phyloP scores from a whole-genome alignment of 106 monocot species.

The Posidonia australis region DNA sequence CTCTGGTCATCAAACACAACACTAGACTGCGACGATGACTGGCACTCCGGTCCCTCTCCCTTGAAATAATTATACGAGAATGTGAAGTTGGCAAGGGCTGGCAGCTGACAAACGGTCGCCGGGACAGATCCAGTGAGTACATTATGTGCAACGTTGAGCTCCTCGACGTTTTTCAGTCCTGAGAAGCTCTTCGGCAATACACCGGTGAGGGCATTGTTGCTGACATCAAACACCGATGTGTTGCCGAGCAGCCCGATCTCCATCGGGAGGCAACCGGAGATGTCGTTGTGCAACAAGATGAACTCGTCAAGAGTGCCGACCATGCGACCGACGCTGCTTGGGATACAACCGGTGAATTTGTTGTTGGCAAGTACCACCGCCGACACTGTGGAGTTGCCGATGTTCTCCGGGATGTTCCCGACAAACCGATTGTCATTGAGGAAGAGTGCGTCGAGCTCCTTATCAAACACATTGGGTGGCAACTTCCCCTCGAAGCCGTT shows the following conservation, averaged over 20 bases:
- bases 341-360: constrained; percentile 17
- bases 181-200: constrained; percentile 8
- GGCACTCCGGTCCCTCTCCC: constrained; percentile 15
- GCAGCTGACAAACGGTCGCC: constrained; percentile 8
- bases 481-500: constrained; percentile 28
- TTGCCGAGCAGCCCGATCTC: constrained; percentile 17
- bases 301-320: constrained; percentile 16
- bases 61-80: constrained; percentile 25
- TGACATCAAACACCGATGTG: constrained; percentile 13
- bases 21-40: background rate
- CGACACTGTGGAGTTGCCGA: constrained; percentile 16
- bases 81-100: constrained; percentile 16
- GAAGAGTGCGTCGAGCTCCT: constrained; percentile 25
- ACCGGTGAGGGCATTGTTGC: constrained; percentile 8
- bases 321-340: constrained; percentile 17
- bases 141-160: constrained; percentile 13
- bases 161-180: constrained; percentile 9
- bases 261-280: constrained; percentile 19
- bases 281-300: constrained; percentile 9
- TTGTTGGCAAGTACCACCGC: constrained; percentile 23
- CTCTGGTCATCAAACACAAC: constrained; percentile 12
- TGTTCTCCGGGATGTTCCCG: constrained; percentile 15
- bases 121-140: constrained; percentile 13
- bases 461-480: constrained; percentile 19
- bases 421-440: constrained; percentile 22